These are phyloP conservation scores for Cyberlindnera americana DNA, from an alignment of 805 yeast genomes.

Conservation along the genomic window DNA sequence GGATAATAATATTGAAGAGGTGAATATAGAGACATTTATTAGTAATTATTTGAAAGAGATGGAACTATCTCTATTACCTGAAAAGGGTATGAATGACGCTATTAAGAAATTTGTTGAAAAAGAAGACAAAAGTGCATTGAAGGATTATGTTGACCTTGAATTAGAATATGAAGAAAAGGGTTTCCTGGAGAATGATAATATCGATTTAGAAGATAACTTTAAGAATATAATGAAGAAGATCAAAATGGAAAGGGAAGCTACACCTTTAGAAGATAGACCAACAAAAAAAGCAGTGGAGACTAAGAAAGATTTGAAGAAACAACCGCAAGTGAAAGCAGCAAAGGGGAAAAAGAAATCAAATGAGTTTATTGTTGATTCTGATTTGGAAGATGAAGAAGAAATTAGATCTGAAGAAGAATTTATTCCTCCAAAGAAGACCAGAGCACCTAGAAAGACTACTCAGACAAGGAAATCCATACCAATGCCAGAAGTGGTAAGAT, in stretches of 20 bases:
- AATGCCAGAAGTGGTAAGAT: constrained; percentile 3
- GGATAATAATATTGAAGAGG: constrained; percentile 33
- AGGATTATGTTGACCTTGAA: constrained; percentile 57
- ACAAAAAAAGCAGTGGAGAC: no score
- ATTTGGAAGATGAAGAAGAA: constrained; percentile 5
- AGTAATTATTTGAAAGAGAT: constrained; percentile 59
- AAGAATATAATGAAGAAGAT: constrained; percentile 42
- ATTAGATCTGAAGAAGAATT: constrained; percentile 3
- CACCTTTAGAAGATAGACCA: constrained; percentile 1
- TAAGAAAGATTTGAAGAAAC: no score
- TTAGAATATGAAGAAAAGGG: constrained; percentile 20
- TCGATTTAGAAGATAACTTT: constrained; percentile 39
- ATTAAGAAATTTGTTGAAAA: constrained; percentile 70
- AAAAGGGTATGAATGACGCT: constrained; percentile 69
- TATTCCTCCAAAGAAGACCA: constrained; percentile 1
- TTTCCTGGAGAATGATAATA: constrained; percentile 35
- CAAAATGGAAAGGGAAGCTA: constrained; percentile 29
- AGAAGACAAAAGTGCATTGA: constrained; percentile 74
- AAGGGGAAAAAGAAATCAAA: constrained; percentile 6
- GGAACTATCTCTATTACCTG: constrained; percentile 67
- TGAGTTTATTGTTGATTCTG: constrained; percentile 10
- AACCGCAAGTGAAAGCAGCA: background rate
- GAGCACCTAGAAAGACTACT: constrained; percentile 1
- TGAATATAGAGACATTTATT: constrained; percentile 61
- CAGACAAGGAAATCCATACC: background rate